Conservation (phyloP, 2,329 filamentous ascomycete species). For the Hawksworthiomyces lignivorus region DNA sequence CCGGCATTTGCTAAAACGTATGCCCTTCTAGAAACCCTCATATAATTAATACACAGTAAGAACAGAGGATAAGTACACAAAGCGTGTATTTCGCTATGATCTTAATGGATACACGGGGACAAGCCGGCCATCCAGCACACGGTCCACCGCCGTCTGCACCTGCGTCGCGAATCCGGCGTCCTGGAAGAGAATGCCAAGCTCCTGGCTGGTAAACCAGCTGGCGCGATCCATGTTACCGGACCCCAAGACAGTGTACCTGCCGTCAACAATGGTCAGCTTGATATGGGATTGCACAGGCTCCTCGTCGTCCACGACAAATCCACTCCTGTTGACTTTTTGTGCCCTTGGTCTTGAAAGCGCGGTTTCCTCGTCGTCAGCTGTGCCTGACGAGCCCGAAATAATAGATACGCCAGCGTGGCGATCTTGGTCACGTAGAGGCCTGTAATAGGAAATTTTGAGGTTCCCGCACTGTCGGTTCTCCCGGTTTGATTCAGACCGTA, state of each 20-base stretch:
- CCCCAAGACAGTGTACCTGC: constrained; percentile 59
- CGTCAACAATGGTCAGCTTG: constrained; percentile 69
- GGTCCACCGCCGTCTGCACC: constrained; percentile 24
- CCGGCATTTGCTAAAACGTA: too few relatives aligned
- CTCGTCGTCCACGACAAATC: constrained; percentile 25
- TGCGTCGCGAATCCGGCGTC: constrained; percentile 23
- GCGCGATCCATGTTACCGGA: constrained; percentile 81
- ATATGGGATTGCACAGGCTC: constrained; percentile 69
- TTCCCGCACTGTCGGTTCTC: constrained; percentile 30
- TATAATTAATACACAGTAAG: too few relatives aligned
- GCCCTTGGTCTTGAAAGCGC: constrained; percentile 2
- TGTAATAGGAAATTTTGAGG: constrained; percentile 54
- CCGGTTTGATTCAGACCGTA: neutral
- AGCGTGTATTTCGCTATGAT: too few relatives aligned
- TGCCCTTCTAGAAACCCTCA: too few relatives aligned
- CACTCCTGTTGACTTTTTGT: neutral
- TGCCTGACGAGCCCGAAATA: neutral
- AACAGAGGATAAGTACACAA: too few relatives aligned
- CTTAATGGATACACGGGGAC: constrained; percentile 17
- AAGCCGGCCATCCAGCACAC: constrained; percentile 27
- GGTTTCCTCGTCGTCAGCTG: constrained; percentile 10
- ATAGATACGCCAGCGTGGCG: neutral
- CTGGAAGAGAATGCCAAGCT: constrained; percentile 60
- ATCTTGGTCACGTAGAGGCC: constrained; percentile 22
- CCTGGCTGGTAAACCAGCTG: constrained; percentile 82